Conservation (phyloP, 768 basidiomycete genomes). For the Daedaleopsis nitida region DNA sequence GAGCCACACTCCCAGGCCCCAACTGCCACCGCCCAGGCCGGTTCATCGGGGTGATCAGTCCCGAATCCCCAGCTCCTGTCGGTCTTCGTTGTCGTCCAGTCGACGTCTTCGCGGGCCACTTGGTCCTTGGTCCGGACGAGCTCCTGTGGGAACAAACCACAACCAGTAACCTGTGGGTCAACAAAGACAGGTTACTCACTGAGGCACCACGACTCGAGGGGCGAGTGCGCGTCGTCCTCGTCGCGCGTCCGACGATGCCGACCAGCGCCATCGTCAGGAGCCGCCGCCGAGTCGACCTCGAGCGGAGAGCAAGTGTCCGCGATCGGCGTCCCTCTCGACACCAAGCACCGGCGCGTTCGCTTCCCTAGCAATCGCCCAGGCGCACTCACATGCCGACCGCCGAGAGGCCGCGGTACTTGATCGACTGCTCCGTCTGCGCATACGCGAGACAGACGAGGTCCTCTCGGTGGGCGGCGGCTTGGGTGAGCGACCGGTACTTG, state of each 20-base stretch:
- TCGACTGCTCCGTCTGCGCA: conserved; percentile 13
- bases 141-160: neutral
- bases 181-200: too few relatives aligned
- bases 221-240: too few relatives aligned
- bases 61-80: neutral
- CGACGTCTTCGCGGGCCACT: neutral
- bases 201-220: too few relatives aligned
- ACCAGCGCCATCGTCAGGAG: too few relatives aligned
- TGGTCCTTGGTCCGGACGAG: neutral
- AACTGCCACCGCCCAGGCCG: neutral
- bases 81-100: neutral
- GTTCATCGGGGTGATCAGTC: neutral
- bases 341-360: neutral
- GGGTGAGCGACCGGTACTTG: conserved; percentile 23
- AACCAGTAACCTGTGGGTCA: too few relatives aligned
- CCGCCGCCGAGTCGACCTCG: neutral
- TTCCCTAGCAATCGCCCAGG: neutral
- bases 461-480: neutral
- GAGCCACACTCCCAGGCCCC: neutral
- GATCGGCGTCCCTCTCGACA: neutral
- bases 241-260: too few relatives aligned
- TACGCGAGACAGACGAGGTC: conserved; percentile 14
- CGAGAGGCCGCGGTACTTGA: conserved; percentile 16
- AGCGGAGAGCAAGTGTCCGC: neutral
- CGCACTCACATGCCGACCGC: neutral